Evolutionary conservation across 2,329 filamentous ascomycete genomes (phyloP), one percentile per base, ranked within the genome.

Genomic region (Clonostachys sp.): DNA sequence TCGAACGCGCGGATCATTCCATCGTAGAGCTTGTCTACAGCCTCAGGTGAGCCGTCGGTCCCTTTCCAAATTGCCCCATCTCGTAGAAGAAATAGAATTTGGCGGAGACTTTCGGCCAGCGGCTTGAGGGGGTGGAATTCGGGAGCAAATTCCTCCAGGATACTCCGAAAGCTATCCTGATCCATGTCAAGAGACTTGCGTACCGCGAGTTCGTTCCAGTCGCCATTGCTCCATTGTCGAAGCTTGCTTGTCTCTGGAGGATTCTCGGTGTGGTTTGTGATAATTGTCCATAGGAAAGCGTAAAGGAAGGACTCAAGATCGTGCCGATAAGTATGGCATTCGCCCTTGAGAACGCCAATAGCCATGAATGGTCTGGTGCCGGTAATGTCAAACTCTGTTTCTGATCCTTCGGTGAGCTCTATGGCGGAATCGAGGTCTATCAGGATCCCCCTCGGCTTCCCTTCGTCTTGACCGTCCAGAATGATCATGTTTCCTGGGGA

Each of bases 231-330:
- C 52, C 52, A 54, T 38, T 41, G 33, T 24, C 44, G 42, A 12
- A 54, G 51, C 39, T 48, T 49, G 44, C 51, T 55, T 47, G 40
- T 41, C 38, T 50, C 30, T 36, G 50, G 47, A 4, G 36, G 49
- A 41, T 44, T 38, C 20, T 49, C 42, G 8, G 20, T 35, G 45
- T 45, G 34, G 41, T 45, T 46, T n/a, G 38, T 43, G 48, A 50
- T 46, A 5, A 48, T 12, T 44, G 39, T 44, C 48, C 47, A 50
- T 10, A 53, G 45, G 2, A 61, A 49, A 4, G 58, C 52, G 16
- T 61, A 63, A 5, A 63, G 30, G 33, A 63, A 61, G 1, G 60
- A 56, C 42, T 63, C 60, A 0, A 63, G 50, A 12, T 62, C 59
- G 9, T 62, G 56, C 2, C 55, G 51, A 34, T 58, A 61, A 2